Base-by-base conservation (phyloP, 176 grass and related monocot genomes). In the Rhynchospora breviuscula region DNA sequence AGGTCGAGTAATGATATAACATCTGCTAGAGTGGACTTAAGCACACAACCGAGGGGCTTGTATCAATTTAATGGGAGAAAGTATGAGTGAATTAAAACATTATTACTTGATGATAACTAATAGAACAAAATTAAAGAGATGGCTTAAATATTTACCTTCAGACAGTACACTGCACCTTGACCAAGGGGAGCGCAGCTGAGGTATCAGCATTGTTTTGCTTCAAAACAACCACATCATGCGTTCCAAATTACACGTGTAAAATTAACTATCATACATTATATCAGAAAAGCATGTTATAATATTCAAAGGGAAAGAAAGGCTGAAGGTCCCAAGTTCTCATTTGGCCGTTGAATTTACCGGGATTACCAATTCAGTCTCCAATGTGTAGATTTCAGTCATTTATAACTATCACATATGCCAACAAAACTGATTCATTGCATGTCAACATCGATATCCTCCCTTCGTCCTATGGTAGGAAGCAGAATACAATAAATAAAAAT, bases 151-250 rank as follows among this genome's bases (percentile, higher is more conserved):
- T 10, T 53, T 53, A 98, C 95, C 95, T 98, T 98, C 71, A 98
- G 69, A 78, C 95, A 89, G 87, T 93, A 98, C 79, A 98, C 90
- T 45, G 93, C 94, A 91, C 94, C 92, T 91, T 97, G 94, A 12
- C 92, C 88, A 80, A 97, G 88, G 44, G 90, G 70, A 92, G 90
- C 51, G 90, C 51, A 54, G 90, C 87, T 87, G 83, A 83, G n/a
- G 59, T 35, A 73, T 97, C 90, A 49, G 94, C 92, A 85, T 97
- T 94, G 75, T 98, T 98, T 85, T 86, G 90, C 85, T 98, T 98
- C 47, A 98, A 70, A 80, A 93, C 86, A 88, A 98, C 95, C 22
- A 98, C 92, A 84, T 98, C 95, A 43, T 98, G 95, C 0, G 91
- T 94, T 70, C 90, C 92, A 76, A 98, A 93, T 92, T 94, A 56